Base-by-base conservation (phyloP, 2,329 filamentous ascomycete species). In the Fonsecaea multimorphosa region DNA sequence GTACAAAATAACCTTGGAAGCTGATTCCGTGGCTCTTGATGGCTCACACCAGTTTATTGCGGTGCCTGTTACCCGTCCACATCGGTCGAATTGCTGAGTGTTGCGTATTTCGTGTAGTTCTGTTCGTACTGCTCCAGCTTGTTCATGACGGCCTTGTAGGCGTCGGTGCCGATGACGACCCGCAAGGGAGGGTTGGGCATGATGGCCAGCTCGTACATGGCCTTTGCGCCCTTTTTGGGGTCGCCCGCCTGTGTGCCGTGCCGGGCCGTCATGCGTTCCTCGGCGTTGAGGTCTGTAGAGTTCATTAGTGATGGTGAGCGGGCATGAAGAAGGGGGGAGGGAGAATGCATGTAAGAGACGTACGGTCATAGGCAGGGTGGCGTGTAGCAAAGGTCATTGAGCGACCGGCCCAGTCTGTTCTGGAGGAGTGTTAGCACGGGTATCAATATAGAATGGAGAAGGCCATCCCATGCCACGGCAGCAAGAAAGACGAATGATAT, bases 181-280 rank as follows among this genome's bases (percentile, higher is more conserved):
- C 70, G 61, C 29, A 71, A 53, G 1, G 70, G 70, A 16, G 70
- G 67, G 51, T 70, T 61, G 27, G 61, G 40, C 70, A 72, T 72
- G 38, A 65, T 29, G 19, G 69, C 70, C 57, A 72, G 63, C 44
- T 78, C 74, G 61, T 77, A 76, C 57, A 78, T 73, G 36, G 74
- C 67, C 56, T 72, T 65, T 19, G 68, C 73, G 7, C 72, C 77
- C 56, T 76, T 78, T 16, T 68, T 65, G 3, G 74, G 69, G 63
- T 76, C 68, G 29, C 75, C 75, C 4, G 68, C 65, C 69, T 78
- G 75, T 1, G 52, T 62, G 34, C 71, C 70, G 40, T 75, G 64
- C 14, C 73, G 73, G 7, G 65, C 67, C 14, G 58, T 58, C 64
- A 75, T 67, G 22, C 67, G 59, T 16, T 64, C 62, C 19, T 60